Conservation (phyloP, 352 stramenopile genomes). For the Phytopythium delawarense region DNA sequence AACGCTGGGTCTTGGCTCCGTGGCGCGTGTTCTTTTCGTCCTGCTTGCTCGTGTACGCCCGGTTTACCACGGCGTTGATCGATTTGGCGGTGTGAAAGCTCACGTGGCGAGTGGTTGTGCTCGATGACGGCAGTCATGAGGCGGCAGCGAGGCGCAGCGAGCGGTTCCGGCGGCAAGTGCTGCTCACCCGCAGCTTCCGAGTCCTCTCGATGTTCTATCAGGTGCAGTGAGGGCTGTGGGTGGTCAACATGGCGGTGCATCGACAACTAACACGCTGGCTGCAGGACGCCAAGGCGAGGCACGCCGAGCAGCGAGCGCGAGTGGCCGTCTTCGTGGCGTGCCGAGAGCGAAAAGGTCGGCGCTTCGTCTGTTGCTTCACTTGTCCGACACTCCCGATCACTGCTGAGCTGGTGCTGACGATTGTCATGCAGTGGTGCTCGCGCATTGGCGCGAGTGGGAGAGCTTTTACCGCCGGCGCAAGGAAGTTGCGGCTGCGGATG, state of each 20-base stretch:
- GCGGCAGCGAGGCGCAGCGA: conserved; percentile 34
- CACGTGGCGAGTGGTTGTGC: conserved; percentile 2
- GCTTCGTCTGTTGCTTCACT: not conserved
- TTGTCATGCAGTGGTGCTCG: conserved; percentile 13
- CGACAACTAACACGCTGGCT: not conserved
- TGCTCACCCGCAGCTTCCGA: conserved; percentile 8
- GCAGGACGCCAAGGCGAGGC: conserved; percentile 27
- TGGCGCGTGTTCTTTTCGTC: conserved; percentile 43
- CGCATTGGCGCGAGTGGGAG: conserved; percentile 30
- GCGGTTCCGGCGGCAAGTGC: conserved; percentile 11
- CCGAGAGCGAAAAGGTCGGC: conserved; percentile 32
- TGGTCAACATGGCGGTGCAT: not conserved
- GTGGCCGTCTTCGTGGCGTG: conserved; percentile 25
- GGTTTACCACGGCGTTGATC: not conserved
- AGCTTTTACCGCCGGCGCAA: conserved; percentile 34
- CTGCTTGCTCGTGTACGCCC: conserved; percentile 38
- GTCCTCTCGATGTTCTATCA: conserved; percentile 26
- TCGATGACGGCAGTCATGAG: conserved; percentile 20
- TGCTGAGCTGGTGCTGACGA: not conserved
- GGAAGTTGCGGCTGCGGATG: conserved; percentile 35
- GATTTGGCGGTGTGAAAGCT: not conserved
- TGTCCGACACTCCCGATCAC: not conserved
- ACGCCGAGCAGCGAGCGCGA: conserved; percentile 18
- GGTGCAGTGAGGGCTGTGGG: conserved; percentile 10
- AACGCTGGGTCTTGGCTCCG: conserved; percentile 25